Evolutionary conservation across 2,329 filamentous ascomycete species (phyloP).

Genomic region (Calonectria fujianensis): DNA sequence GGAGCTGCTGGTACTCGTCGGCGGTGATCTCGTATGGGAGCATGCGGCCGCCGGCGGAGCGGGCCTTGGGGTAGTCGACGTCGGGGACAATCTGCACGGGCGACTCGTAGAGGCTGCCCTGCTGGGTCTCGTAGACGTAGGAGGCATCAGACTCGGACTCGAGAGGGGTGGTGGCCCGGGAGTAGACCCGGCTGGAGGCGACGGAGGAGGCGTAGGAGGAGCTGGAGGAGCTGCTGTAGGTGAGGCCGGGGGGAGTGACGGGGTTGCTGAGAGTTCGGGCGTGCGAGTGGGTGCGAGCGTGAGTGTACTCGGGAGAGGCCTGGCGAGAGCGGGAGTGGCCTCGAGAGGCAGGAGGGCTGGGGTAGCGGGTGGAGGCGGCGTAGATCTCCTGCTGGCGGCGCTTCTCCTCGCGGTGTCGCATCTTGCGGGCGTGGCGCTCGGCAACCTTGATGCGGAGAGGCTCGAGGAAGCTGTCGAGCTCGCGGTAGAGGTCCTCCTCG

Average conservation of each 20-base stretch:
- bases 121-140: slow-evolving; percentile 59
- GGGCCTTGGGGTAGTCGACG: slow-evolving; percentile 62
- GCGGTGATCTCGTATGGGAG: slow-evolving; percentile 74
- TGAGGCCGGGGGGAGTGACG: slow-evolving; percentile 67
- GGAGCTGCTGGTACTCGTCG: slow-evolving; percentile 69
- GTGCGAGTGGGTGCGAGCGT: slow-evolving; percentile 59
- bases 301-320: slow-evolving; percentile 63
- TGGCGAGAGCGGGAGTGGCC: slow-evolving; percentile 65
- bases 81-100: slow-evolving; percentile 68
- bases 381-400: slow-evolving; percentile 62
- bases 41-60: slow-evolving; percentile 58
- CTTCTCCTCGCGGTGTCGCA: slow-evolving; percentile 70
- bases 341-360: slow-evolving; percentile 68
- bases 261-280: slow-evolving; percentile 61
- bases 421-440: slow-evolving; percentile 70
- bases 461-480: slow-evolving; percentile 91
- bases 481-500: slow-evolving; percentile 88
- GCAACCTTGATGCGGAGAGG: slow-evolving; percentile 82
- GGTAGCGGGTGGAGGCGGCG: slow-evolving; percentile 62
- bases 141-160: slow-evolving; percentile 67
- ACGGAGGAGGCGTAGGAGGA: slow-evolving; percentile 71
- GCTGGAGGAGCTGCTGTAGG: slow-evolving; percentile 69
- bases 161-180: slow-evolving; percentile 72
- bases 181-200: slow-evolving; percentile 69
- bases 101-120: slow-evolving; percentile 69